phyloP scores from a whole-genome alignment of 2,329 filamentous ascomycete genomes.

The Alternaria burnsii region DNA sequence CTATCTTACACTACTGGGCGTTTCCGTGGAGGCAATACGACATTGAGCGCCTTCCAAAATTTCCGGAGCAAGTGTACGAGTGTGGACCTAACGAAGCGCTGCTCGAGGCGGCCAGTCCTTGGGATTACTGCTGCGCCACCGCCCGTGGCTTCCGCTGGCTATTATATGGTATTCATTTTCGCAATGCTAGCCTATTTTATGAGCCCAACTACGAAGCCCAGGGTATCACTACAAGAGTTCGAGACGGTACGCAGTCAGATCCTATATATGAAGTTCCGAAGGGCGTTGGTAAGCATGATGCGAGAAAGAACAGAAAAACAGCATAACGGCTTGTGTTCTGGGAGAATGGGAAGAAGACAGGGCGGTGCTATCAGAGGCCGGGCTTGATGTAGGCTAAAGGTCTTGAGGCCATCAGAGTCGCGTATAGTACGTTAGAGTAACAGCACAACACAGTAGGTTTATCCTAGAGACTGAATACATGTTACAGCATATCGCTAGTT shows the following conservation, averaged over 20 bases:
- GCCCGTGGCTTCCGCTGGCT: conserved; percentile 82
- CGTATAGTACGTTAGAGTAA: background rate
- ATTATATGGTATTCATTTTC: conserved; percentile 73
- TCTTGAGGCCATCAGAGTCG: background rate
- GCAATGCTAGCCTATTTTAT: conserved; percentile 57
- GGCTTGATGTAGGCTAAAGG: background rate
- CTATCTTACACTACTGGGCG: conserved; percentile 80
- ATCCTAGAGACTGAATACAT: background rate
- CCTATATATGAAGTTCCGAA: background rate
- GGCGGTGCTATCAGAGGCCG: background rate
- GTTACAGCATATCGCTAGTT: background rate
- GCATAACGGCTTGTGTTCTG: background rate
- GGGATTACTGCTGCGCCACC: conserved; percentile 83
- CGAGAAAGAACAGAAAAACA: background rate
- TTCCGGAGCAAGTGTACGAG: conserved; percentile 55
- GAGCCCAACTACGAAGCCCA: conserved; percentile 1
- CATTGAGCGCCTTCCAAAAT: conserved; percentile 29
- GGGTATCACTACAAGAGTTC: background rate
- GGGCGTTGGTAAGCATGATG: background rate
- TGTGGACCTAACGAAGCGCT: conserved; percentile 73
- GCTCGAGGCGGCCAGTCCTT: conserved; percentile 76
- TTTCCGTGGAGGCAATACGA: conserved; percentile 80
- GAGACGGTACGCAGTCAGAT: conserved; percentile 1
- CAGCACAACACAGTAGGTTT: background rate
- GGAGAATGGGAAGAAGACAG: background rate